Conservation (phyloP, 441 rosid species). For the Erysimum pusillum region DNA sequence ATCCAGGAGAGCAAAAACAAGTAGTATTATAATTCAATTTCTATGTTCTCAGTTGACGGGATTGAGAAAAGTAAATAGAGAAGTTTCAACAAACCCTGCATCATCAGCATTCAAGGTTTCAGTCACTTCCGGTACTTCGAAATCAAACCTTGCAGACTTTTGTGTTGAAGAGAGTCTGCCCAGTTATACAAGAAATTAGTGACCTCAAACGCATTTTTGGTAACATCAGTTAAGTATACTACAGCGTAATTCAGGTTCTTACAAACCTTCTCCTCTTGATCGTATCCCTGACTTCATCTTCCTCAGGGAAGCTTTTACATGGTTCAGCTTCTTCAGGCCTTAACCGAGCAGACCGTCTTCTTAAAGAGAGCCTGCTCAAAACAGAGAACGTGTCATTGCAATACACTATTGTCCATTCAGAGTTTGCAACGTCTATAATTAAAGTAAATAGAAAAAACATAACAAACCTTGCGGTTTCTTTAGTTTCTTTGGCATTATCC, state of each 20-base stretch:
- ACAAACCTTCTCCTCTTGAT: slow-evolving; percentile 46
- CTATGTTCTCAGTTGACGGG: neutral
- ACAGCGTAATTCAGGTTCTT: slow-evolving; percentile 10
- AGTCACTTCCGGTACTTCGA: slow-evolving; percentile 42
- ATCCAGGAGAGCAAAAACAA: slow-evolving; percentile 8
- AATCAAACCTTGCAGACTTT: slow-evolving; percentile 37
- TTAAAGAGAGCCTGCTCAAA: slow-evolving; percentile 30
- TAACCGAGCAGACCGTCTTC: slow-evolving; percentile 44
- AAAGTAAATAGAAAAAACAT: neutral
- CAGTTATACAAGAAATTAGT: slow-evolving; percentile 28
- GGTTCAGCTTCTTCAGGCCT: slow-evolving; percentile 40
- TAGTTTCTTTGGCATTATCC: slow-evolving; percentile 34
- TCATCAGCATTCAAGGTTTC: slow-evolving; percentile 35
- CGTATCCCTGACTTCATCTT: slow-evolving; percentile 32
- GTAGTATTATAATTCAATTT: neutral
- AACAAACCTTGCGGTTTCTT: slow-evolving; percentile 42
- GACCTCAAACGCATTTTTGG: slow-evolving; percentile 22
- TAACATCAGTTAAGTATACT: slow-evolving; percentile 3
- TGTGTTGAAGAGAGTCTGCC: slow-evolving; percentile 46
- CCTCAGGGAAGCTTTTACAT: slow-evolving; percentile 33
- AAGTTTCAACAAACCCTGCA: slow-evolving; percentile 45
- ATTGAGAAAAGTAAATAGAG: neutral
- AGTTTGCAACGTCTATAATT: slow-evolving; percentile 4
- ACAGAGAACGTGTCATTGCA: slow-evolving; percentile 9
- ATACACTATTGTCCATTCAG: neutral